Conservation (phyloP, 768 basidiomycete genomes). For the Mycena vulgaris region DNA sequence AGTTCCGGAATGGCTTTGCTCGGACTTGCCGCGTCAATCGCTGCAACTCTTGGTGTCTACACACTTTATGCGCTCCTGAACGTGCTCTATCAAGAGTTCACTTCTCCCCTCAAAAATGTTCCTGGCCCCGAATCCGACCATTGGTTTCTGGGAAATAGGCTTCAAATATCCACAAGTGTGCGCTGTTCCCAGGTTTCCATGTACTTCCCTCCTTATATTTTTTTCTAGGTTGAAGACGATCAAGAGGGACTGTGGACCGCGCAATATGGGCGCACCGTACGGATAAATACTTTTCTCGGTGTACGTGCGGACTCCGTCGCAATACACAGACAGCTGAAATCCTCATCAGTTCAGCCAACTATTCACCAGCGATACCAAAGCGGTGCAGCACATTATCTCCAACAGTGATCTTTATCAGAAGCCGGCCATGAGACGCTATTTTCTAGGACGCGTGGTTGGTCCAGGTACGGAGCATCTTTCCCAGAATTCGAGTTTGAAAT, state of each 20-base stretch:
- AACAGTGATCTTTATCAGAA: conserved; percentile 63
- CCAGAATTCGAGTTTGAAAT: not conserved
- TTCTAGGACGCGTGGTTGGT: conserved; percentile 47
- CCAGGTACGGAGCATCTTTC: conserved; percentile 7
- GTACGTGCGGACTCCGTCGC: conserved; percentile 26
- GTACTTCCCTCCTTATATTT: conserved; percentile 12
- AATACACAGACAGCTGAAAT: not conserved
- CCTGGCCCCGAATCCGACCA: conserved; percentile 53
- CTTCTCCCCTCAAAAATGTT: conserved; percentile 50
- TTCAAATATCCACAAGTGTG: conserved; percentile 42
- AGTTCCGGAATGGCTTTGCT: not conserved
- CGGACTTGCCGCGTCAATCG: not conserved
- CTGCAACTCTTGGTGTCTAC: conserved; percentile 10
- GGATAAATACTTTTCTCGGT: conserved; percentile 57
- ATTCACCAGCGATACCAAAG: conserved; percentile 64
- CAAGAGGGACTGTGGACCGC: conserved; percentile 63
- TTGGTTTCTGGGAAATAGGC: conserved; percentile 51
- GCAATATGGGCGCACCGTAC: conserved; percentile 64
- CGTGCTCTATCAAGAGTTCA: conserved; percentile 21
- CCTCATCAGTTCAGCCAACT: conserved; percentile 44
- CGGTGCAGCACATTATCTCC: conserved; percentile 65
- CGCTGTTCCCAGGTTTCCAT: not conserved
- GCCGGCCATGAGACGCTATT: conserved; percentile 45
- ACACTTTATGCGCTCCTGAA: conserved; percentile 26
- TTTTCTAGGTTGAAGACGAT: conserved; percentile 26